Percentiles rank a stretch among this genome's conserved stretches.
These are phyloP conservation scores for Cenchrus americanus DNA, from an alignment of 176 grass and related monocot genomes.

Conservation along the genomic window DNA sequence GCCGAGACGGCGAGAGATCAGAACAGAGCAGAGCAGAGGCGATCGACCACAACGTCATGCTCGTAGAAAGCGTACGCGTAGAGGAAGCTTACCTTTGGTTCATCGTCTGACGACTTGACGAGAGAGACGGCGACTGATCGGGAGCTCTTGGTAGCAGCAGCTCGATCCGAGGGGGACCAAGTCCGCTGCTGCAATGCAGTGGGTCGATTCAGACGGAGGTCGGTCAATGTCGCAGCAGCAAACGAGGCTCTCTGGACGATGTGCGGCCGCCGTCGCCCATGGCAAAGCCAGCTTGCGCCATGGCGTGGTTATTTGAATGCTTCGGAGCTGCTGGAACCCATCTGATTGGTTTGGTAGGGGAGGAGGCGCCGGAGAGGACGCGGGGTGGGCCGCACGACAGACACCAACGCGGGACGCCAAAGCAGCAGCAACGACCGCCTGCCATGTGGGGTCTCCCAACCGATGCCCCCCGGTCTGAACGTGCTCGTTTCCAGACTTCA, in stretches of 20 bases:
- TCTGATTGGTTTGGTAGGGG: not conserved
- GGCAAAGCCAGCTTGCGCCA: slow-evolving; percentile 25
- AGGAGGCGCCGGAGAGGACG: not conserved
- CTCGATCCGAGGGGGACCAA: not conserved
- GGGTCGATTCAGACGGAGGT: not conserved
- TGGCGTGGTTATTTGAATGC: slow-evolving; percentile 40
- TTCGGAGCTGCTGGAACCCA: not conserved
- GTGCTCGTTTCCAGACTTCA: not conserved
- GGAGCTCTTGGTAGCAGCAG: too few species aligned
- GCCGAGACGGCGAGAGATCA: too few species aligned
- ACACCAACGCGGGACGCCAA: not conserved
- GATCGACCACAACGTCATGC: not conserved
- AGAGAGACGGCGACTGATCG: not conserved
- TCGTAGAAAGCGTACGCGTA: not conserved
- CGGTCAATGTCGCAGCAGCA: too few species aligned
- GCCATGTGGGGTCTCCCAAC: slow-evolving; percentile 7
- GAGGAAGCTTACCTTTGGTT: not conserved
- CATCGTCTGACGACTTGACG: not conserved
- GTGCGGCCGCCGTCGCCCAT: not conserved
- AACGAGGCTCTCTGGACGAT: too few species aligned
- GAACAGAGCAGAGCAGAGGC: not conserved
- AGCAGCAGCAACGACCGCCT: not conserved
- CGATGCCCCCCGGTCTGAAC: not conserved
- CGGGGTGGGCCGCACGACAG: slow-evolving; percentile 28
- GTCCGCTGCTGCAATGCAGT: not conserved